Evolutionary conservation across 1,284 basidiomycete species (phyloP), one percentile per base, ranked within the genome.

Genomic region (Cryptococcus sp.): DNA sequence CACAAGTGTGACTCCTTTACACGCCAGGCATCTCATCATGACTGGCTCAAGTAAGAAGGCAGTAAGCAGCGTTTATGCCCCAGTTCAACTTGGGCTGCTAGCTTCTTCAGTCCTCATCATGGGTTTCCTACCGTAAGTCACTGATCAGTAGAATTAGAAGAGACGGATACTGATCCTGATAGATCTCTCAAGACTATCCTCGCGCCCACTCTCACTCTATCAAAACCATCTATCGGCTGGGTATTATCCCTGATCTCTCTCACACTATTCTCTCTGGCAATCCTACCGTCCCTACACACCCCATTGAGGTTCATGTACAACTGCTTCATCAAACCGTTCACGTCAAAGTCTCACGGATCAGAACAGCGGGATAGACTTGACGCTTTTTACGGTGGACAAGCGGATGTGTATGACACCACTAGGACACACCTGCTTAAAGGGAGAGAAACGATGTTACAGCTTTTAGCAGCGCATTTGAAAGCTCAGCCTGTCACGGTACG

Each of bases 351-450:
- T 3, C 45, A 47, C 8, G 45, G 55, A 34, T 55, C 57, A 8
- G 64, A 68, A 15, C 78, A 79, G 56, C 70, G 75, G 46, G 75
- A 72, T 5, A 60, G 73, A 8, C 65, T 80, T 1, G 69, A 79
- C 56, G 61, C 65, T 76, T 88, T 88, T 68, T 88, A 88, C 67
- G 66, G 79, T 53, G 84, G 84, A 8, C 86, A 88, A 67, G 86
- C 86, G 0, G 81, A 83, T 42, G 81, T 87, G 23, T 88, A 88
- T 64, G 87, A 88, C 76, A 71, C 76, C 36, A 88, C 86, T 0
- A 78, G 87, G 4, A 77, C 76, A 33, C 74, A 80, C 32, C 78
- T 88, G 0, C 78, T 88, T 6, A 82, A 85, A n/a, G 86, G 87
- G 0, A 78, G 86, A 31, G 82, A 84, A 61, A 86, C 85, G 2